Conservation (phyloP, 2,329 filamentous ascomycete species). For the Pseudocercospora fuligena region DNA sequence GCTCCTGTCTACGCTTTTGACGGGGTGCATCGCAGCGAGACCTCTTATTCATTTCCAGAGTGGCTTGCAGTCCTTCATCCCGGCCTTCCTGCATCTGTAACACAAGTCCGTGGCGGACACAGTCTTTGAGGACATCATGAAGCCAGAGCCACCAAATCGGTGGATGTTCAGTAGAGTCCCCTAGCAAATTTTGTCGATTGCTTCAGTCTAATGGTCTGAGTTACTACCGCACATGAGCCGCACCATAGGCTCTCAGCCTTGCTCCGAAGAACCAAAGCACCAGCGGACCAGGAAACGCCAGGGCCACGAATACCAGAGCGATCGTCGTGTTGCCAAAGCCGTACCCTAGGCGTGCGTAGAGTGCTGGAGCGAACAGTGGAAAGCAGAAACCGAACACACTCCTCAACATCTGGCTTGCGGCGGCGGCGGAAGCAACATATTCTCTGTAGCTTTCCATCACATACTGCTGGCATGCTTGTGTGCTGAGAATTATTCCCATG, state of each 20-base stretch:
- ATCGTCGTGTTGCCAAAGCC: conserved; percentile 43
- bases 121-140: no score
- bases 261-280: conserved; percentile 25
- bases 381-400: conserved; percentile 41
- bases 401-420: conserved; percentile 43
- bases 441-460: conserved; percentile 52
- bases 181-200: no score
- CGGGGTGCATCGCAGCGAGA: no score
- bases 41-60: no score
- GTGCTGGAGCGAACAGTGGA: conserved; percentile 41
- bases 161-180: no score
- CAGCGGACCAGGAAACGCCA: conserved; percentile 24
- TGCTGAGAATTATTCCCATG: conserved; percentile 14
- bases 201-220: no score
- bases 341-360: conserved; percentile 41
- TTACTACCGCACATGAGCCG: not conserved
- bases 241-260: conserved; percentile 23
- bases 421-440: conserved; percentile 35
- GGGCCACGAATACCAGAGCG: conserved; percentile 19
- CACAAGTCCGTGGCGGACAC: no score
- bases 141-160: no score
- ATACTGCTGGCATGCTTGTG: conserved; percentile 39
- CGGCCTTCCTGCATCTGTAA: no score
- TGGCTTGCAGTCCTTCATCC: no score
- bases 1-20: no score